Evolutionary conservation across 257 asterid species (phyloP).

Genomic region (Nicotiana knightiana): DNA sequence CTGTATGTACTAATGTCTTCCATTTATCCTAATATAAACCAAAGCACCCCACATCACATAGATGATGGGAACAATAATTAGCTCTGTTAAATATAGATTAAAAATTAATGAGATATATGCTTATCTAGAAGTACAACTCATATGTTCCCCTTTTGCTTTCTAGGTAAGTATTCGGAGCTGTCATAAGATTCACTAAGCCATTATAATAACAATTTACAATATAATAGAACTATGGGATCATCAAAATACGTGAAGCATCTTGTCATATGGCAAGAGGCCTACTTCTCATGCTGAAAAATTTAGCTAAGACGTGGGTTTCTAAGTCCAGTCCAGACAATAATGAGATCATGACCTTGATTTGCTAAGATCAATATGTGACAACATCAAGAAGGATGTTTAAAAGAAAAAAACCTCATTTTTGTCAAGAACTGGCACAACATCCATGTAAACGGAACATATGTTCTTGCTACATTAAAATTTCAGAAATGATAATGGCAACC

Average conservation of each 20-base stretch:
- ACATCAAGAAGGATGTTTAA: neutral
- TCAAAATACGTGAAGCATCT: neutral
- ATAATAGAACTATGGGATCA: neutral
- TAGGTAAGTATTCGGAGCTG: conserved; percentile 21
- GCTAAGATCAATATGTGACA: neutral
- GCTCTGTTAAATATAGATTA: neutral
- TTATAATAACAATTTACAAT: neutral
- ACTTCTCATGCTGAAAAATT: neutral
- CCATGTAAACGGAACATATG: neutral
- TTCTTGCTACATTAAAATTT: neutral
- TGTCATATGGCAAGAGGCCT: neutral
- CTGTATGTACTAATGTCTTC: conserved; percentile 88
- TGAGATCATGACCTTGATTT: neutral
- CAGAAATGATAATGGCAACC: neutral
- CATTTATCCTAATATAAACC: conserved; percentile 61
- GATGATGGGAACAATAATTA: neutral
- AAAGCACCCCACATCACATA: conserved; percentile 7
- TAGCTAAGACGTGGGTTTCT: neutral
- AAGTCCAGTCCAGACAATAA: neutral
- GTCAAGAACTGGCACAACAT: neutral
- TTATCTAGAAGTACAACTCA: conserved; percentile 9
- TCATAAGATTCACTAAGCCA: conserved; percentile 7
- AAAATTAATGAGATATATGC: neutral
- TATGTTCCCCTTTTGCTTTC: conserved; percentile 26
- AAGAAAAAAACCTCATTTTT: neutral